A percentile compares a stretch with the other conserved stretches of the same genome.
These are phyloP conservation scores for Wallacemonas collosoma DNA, from an alignment of 208 protist species.

Conservation along the genomic window DNA sequence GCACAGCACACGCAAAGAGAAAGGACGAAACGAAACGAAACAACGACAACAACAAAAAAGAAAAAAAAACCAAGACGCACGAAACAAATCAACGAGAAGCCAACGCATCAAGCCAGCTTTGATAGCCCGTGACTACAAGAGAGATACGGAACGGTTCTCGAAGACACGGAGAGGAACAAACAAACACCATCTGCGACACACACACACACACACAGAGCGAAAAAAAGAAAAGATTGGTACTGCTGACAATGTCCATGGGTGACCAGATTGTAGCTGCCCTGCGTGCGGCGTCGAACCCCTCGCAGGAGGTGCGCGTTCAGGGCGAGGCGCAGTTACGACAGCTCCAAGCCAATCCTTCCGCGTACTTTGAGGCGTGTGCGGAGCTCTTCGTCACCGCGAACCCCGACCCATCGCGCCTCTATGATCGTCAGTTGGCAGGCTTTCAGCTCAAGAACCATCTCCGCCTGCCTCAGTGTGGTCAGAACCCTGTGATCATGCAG, in stretches of 20 bases:
- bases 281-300: slow-evolving; percentile 57
- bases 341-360: slow-evolving; percentile 42
- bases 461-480: slow-evolving; percentile 38
- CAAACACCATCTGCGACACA: slow-evolving; percentile 7
- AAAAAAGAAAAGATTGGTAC: slow-evolving; percentile 1
- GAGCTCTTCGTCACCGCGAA: slow-evolving; percentile 57
- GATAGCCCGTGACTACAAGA: too few relatives aligned
- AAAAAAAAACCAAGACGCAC: neutral
- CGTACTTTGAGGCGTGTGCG: slow-evolving; percentile 70
- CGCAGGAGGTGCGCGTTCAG: slow-evolving; percentile 45
- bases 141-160: too few relatives aligned
- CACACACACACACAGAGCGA: slow-evolving; percentile 20
- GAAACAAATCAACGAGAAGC: neutral
- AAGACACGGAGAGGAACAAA: neutral
- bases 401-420: slow-evolving; percentile 19
- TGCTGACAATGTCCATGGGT: slow-evolving; percentile 24
- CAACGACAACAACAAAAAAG: neutral
- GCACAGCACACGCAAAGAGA: neutral
- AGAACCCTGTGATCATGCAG: slow-evolving; percentile 51
- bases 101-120: too few relatives aligned
- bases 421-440: slow-evolving; percentile 60
- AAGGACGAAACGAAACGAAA: neutral
- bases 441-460: slow-evolving; percentile 83
- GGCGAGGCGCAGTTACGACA: slow-evolving; percentile 66
- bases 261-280: slow-evolving; percentile 71